Conservation (phyloP, 768 basidiomycete species). For the Leccinum olivaceopallidum region DNA sequence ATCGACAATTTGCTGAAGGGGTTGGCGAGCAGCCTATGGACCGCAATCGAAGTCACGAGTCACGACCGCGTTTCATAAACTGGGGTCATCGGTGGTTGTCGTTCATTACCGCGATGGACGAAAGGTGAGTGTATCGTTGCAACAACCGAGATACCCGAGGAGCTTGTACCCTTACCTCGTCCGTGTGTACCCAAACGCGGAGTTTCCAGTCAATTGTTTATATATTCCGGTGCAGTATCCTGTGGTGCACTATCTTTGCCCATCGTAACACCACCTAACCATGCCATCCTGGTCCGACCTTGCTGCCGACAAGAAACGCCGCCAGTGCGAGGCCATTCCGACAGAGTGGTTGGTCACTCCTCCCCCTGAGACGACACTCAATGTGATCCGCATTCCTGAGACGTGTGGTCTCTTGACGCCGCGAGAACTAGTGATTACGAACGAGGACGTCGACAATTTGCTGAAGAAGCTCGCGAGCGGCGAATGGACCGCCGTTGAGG, state of each 20-base stretch:
- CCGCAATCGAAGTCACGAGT: slow-evolving; percentile 72
- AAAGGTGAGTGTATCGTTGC: slow-evolving; percentile 66
- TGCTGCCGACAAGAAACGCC: slow-evolving; percentile 51
- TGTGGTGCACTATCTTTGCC: neutral
- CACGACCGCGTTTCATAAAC: slow-evolving; percentile 71
- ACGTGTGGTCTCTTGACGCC: slow-evolving; percentile 56
- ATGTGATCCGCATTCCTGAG: slow-evolving; percentile 56
- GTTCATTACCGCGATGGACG: neutral
- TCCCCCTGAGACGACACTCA: slow-evolving; percentile 46
- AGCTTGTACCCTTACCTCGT: slow-evolving; percentile 8
- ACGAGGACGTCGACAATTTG: slow-evolving; percentile 43
- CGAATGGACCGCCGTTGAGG: slow-evolving; percentile 63
- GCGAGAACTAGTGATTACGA: slow-evolving; percentile 63
- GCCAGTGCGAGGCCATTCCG: slow-evolving; percentile 59
- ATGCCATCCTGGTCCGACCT: slow-evolving; percentile 50
- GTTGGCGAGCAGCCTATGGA: slow-evolving; percentile 55
- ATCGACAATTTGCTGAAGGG: slow-evolving; percentile 49
- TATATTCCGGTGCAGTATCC: slow-evolving; percentile 7
- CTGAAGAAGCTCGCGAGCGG: slow-evolving; percentile 53
- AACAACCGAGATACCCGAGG: slow-evolving; percentile 45
- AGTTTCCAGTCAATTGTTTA: slow-evolving; percentile 4
- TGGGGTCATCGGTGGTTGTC: slow-evolving; percentile 46
- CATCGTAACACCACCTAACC: neutral
- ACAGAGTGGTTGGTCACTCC: slow-evolving; percentile 58
- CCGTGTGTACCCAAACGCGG: neutral